These are phyloP conservation scores for Lentinula detonsa DNA, from an alignment of 768 basidiomycete species.

Conservation along the genomic window DNA sequence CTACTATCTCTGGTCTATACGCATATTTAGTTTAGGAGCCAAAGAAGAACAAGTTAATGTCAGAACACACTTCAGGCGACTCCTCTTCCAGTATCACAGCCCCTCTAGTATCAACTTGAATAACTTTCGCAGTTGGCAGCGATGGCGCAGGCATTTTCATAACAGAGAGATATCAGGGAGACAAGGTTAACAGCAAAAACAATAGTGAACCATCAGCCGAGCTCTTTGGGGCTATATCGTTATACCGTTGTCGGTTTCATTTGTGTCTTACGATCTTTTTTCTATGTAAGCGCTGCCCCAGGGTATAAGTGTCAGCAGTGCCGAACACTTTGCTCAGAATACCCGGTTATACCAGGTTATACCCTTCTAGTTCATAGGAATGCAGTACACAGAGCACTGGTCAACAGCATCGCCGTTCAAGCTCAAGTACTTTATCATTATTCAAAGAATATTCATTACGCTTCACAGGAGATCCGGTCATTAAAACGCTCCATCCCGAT, in stretches of 20 bases:
- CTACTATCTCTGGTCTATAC: constrained; percentile 84
- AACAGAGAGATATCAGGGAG: neutral
- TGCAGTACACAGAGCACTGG: neutral
- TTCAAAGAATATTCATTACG: neutral
- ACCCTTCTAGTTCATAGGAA: neutral
- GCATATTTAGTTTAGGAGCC: constrained; percentile 10
- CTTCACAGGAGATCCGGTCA: neutral
- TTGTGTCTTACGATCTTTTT: constrained; percentile 25
- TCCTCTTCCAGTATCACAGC: constrained; percentile 92
- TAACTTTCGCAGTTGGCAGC: constrained; percentile 77
- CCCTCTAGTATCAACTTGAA: constrained; percentile 92
- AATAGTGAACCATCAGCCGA: neutral
- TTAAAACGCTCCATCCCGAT: neutral
- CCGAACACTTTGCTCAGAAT: neutral
- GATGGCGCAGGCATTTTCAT: constrained; percentile 44
- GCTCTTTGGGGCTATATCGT: neutral
- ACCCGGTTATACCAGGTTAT: neutral
- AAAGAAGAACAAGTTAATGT: constrained; percentile 4
- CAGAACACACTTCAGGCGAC: constrained; percentile 70
- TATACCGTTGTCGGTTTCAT: constrained; percentile 1
- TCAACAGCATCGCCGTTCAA: neutral
- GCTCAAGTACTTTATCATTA: neutral
- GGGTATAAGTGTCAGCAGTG: neutral
- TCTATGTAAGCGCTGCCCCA: constrained; percentile 8
- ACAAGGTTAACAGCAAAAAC: neutral